Conservation (phyloP, 2,329 filamentous ascomycete genomes). For the Botrytis byssoidea region DNA sequence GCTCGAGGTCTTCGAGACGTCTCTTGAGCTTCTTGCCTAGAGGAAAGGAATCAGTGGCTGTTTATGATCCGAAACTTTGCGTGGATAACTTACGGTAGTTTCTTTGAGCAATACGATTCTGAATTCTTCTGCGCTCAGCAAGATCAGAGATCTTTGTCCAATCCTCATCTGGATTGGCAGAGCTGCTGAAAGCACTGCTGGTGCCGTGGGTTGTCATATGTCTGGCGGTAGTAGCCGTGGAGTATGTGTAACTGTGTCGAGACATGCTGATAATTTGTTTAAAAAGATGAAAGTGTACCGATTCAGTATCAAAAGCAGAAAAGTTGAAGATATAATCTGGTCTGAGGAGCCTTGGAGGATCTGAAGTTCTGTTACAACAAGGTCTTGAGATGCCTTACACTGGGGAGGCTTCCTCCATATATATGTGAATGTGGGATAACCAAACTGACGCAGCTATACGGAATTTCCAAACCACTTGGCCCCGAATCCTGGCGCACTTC, state of each 20-base stretch:
- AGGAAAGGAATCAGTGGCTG: conserved; percentile 24
- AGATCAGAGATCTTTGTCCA: conserved; percentile 99
- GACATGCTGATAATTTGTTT: conserved; percentile 34
- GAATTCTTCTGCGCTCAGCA: conserved; percentile 87
- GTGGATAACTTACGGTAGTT: conserved; percentile 77
- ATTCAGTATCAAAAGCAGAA: conserved; percentile 23
- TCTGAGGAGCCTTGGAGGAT: conserved; percentile 20
- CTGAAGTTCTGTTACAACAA: conserved; percentile 26
- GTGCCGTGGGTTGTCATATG: conserved; percentile 73
- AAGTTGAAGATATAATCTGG: conserved; percentile 3
- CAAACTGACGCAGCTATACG: conserved; percentile 30
- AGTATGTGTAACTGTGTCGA: conserved; percentile 37
- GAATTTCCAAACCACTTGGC: conserved; percentile 30
- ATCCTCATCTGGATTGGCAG: conserved; percentile 93
- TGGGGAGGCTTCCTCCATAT: conserved; percentile 33
- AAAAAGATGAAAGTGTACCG: conserved; percentile 23
- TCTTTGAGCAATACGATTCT: conserved; percentile 95
- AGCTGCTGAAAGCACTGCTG: conserved; percentile 92
- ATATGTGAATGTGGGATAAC: conserved; percentile 35
- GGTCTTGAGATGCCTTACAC: conserved; percentile 26
- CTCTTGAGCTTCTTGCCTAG: conserved; percentile 90
- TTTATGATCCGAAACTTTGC: conserved; percentile 7
- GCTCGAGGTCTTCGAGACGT: conserved; percentile 80
- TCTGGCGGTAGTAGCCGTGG: conserved; percentile 43
- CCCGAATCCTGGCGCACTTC: conserved; percentile 29